Evolutionary conservation across 495 filamentous ascomycete species (phyloP).

Genomic region (Astrocystis sublimbata): DNA sequence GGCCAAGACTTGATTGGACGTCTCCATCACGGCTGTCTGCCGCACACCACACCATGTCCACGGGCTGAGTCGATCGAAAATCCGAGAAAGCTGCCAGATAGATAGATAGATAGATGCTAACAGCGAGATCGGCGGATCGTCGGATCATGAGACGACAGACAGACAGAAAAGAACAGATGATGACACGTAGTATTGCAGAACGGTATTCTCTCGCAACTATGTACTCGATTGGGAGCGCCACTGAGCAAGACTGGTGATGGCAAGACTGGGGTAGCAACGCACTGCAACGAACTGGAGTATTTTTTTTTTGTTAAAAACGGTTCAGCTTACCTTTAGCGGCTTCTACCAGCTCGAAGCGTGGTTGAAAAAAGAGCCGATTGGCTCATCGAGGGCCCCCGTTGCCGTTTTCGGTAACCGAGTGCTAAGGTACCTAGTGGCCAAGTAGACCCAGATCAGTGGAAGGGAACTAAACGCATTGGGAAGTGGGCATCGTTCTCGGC

Average conservation of each 20-base stretch:
- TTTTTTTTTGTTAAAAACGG: too few species aligned
- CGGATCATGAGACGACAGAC: neutral
- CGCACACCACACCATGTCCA: too few species aligned
- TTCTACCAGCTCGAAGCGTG: neutral
- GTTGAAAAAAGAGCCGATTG: constrained; percentile 5
- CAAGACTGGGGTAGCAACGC: too few species aligned
- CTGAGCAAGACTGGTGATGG: neutral
- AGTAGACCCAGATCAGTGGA: too few species aligned
- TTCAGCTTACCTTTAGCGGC: too few species aligned
- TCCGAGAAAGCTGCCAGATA: neutral
- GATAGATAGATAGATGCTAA: neutral
- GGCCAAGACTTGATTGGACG: neutral
- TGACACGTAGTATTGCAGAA: constrained; percentile 17
- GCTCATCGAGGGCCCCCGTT: neutral
- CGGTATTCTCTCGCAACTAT: neutral
- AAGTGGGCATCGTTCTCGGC: neutral
- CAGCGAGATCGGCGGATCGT: neutral
- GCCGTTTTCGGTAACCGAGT: constrained; percentile 9
- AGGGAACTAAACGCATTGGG: too few species aligned
- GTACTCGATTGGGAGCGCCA: neutral
- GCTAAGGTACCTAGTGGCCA: too few species aligned
- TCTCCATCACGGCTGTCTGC: constrained; percentile 2
- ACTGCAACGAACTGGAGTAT: too few species aligned
- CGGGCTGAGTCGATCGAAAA: too few species aligned
- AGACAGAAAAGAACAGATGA: neutral